Base-by-base conservation (phyloP, 2,329 filamentous ascomycete species). In the Cladobotryum mycophilum region DNA sequence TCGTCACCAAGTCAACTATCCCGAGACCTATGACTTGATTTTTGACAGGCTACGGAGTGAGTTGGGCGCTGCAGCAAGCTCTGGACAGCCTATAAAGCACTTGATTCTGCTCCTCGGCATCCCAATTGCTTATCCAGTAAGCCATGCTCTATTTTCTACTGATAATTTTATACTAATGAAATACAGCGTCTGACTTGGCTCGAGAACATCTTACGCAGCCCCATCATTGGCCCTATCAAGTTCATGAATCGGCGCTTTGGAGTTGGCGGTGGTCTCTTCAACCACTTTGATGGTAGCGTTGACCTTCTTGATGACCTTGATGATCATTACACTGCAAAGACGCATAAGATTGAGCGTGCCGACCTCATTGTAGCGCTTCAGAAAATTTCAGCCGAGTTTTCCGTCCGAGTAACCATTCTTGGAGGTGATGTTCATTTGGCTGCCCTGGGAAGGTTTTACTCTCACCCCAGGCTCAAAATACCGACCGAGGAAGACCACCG, bases 341-440 rank as follows among this genome's bases (percentile, higher is more conserved):
- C 90, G 46, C 92, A 97, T 76, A 97, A 96, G 70, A 79, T 81
- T 53, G 92, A 97, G 74, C 87, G 92, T 41, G 84, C 84, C 51
- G 76, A 82, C 37, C 75, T 97, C 41, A 76, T 99, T 38, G 80
- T 89, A 60, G 82, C 88, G 57, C 76, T 99, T 37, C 93, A 99
- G 69, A 79, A 83, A 37, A 76, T 97, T 43, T 87, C 91, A 33
- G 84, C 87, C 3, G 86, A 91, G 59, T 93, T 90, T 64, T 95
- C 89, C 2, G 82, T 95, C 15, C 87, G 93, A 48, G 79, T 96
- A 49, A 97, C 90, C 4, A 95, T 99, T 55, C 76, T 99, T 4
- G 88, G 92, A 58, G 93, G 93, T 22, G 93, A 97, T 63, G 93
- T 97, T 41, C 92, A 97, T 67, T 74, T 97, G 37, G 91, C 88